Evolutionary conservation across 306 rosid genomes (phyloP).

Genomic region (Trichosanthes truncata): DNA sequence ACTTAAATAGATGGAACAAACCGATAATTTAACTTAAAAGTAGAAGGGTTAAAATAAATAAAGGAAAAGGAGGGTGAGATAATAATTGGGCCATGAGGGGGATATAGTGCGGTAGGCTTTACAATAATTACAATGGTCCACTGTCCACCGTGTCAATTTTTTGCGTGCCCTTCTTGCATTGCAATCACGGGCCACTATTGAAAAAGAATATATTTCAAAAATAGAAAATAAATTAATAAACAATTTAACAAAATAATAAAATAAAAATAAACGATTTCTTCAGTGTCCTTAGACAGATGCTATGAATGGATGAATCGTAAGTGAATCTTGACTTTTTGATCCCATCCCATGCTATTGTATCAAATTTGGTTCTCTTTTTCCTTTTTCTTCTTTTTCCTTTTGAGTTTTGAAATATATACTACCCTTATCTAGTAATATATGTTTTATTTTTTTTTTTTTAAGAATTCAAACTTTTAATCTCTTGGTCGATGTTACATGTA

Average conservation of each 20-base stretch:
- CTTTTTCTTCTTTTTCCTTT: not conserved
- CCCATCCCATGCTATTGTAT: not conserved
- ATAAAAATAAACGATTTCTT: not conserved
- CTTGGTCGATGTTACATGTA: too few relatives aligned
- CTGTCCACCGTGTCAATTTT: not conserved
- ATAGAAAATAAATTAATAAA: not conserved
- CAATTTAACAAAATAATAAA: not conserved
- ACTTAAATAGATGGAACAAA: too few relatives aligned
- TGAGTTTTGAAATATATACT: not conserved
- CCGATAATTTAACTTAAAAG: not conserved
- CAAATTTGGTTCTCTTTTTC: too few relatives aligned
- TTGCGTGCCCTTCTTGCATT: not conserved
- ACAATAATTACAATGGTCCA: constrained; percentile 10
- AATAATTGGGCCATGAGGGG: not conserved
- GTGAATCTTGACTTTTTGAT: constrained; percentile 7
- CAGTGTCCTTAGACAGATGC: not conserved
- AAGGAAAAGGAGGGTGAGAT: not conserved
- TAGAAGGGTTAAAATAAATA: not conserved
- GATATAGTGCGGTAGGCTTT: constrained; percentile 5
- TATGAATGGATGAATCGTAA: not conserved
- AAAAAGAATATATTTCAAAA: not conserved
- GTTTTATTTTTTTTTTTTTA: too few relatives aligned
- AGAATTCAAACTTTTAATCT: too few relatives aligned
- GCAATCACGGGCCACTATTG: constrained; percentile 3
- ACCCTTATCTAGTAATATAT: too few relatives aligned